A percentile compares a stretch with the other conserved stretches of the same genome.
Conservation (phyloP, 768 basidiomycete genomes). For the Trametes villosa region DNA sequence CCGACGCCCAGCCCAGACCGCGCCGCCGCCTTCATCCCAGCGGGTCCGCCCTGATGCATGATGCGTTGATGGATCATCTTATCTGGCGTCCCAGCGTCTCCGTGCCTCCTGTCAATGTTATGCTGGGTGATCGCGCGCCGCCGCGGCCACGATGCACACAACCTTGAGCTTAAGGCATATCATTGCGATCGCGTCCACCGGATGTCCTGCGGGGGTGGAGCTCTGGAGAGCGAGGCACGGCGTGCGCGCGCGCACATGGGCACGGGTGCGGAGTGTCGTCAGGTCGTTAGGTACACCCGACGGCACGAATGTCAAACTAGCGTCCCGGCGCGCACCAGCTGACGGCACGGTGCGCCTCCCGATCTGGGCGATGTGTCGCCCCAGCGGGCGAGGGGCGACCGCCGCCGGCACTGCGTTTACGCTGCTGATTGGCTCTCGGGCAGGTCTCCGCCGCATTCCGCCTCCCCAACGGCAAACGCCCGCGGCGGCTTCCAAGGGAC, state of each 20-base stretch:
- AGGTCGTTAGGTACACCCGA: constrained; percentile 15
- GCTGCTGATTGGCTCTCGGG: constrained; percentile 6
- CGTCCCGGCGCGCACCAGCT: constrained; percentile 10
- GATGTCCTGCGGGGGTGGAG: background rate
- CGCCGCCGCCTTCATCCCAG: background rate
- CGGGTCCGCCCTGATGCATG: constrained; percentile 12
- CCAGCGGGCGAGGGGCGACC: background rate
- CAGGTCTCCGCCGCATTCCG: background rate
- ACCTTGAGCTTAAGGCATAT: too few relatives aligned
- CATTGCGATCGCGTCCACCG: too few relatives aligned
- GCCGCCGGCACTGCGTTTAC: constrained; percentile 7
- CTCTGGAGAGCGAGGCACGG: background rate
- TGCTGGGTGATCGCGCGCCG: too few relatives aligned
- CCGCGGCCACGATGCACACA: too few relatives aligned
- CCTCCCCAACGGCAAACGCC: background rate
- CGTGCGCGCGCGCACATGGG: background rate
- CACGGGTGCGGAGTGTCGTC: background rate
- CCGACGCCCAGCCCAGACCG: constrained; percentile 10
- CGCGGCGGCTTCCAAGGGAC: constrained; percentile 4
- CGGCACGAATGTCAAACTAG: constrained; percentile 20
- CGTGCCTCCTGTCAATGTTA: too few relatives aligned
- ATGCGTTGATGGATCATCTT: constrained; percentile 12
- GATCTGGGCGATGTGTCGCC: background rate
- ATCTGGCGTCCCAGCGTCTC: too few relatives aligned
- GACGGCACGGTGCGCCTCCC: constrained; percentile 1